Percentiles rank a stretch among this genome's conserved stretches.
Evolutionary conservation across 2,329 filamentous ascomycete genomes (phyloP).

Genomic region (Rhytidhysteron rufulum): DNA sequence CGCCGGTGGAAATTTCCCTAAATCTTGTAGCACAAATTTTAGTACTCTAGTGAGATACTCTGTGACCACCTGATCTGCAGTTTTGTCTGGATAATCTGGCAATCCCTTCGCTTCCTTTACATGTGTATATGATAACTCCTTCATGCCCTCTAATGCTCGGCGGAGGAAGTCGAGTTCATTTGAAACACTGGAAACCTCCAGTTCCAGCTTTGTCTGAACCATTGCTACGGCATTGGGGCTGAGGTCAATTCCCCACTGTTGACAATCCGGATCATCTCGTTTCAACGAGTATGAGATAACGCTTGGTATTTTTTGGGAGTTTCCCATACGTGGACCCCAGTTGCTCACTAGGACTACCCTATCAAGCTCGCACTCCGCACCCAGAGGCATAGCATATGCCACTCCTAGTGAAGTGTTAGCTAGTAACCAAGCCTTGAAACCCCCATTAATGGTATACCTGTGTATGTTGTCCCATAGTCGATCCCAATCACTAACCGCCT

Average conservation of each 20-base stretch:
- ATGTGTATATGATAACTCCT: conserved; percentile 18
- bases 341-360: conserved; percentile 18
- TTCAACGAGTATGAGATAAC: conserved; percentile 22
- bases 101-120: conserved; percentile 7
- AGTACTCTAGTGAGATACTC: conserved; percentile 24
- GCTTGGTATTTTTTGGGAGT: conserved; percentile 22
- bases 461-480: conserved; percentile 20
- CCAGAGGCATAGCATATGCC: conserved; percentile 8
- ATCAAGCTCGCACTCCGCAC: conserved; percentile 8
- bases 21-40: conserved; percentile 8
- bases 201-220: conserved; percentile 27
- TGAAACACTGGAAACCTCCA: conserved; percentile 14
- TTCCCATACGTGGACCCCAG: conserved; percentile 20
- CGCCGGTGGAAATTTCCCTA: conserved; percentile 10
- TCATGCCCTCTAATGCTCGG: conserved; percentile 22
- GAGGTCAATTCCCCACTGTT: conserved; percentile 21
- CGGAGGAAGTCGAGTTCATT: conserved; percentile 23
- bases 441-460: conserved; percentile 6
- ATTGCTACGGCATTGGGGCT: conserved; percentile 18
- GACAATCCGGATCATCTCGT: conserved; percentile 6
- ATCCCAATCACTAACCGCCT: conserved; percentile 14
- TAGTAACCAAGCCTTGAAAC: neutral
- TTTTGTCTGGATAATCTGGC: conserved; percentile 18
- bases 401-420: conserved; percentile 12
- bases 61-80: conserved; percentile 22